These are phyloP conservation scores for Penicillium soppii DNA, from an alignment of 495 filamentous ascomycete genomes.

Conservation along the genomic window DNA sequence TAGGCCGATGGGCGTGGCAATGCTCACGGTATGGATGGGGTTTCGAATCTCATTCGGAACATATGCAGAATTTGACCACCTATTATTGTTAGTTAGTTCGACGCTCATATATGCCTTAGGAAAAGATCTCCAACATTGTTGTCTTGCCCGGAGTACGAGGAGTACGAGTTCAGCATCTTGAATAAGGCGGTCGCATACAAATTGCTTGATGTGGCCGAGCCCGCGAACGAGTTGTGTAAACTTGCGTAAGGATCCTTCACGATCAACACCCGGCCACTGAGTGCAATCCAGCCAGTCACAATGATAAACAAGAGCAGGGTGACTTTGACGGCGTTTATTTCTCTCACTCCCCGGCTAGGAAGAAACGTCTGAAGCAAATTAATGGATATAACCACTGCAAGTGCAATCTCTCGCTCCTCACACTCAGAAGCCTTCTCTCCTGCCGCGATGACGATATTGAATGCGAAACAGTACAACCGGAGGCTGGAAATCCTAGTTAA, in stretches of 20 bases:
- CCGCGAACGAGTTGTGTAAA: conserved; percentile 29
- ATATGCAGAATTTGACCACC: conserved; percentile 63
- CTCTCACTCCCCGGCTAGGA: conserved; percentile 25
- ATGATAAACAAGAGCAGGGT: conserved; percentile 40
- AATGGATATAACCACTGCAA: conserved; percentile 28
- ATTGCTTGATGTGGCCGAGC: conserved; percentile 33
- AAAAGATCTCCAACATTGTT: no score
- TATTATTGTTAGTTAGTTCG: not conserved
- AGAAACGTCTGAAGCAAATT: conserved; percentile 29
- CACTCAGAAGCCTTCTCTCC: conserved; percentile 26
- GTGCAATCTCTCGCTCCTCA: conserved; percentile 31
- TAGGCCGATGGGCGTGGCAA: conserved; percentile 58
- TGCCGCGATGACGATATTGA: conserved; percentile 39
- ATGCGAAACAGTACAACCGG: conserved; percentile 35
- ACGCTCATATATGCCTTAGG: no score
- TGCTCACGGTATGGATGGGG: conserved; percentile 62
- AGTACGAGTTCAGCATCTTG: conserved; percentile 68
- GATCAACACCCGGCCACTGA: conserved; percentile 27
- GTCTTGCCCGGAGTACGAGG: conserved; percentile 58
- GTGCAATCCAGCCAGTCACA: conserved; percentile 36
- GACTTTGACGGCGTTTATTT: conserved; percentile 43
- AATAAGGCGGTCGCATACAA: conserved; percentile 58
- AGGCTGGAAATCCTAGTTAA: conserved; percentile 12
- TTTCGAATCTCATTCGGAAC: conserved; percentile 71
- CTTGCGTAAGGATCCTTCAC: conserved; percentile 33